Conservation (phyloP, 2,329 filamentous ascomycete species). For the Neoscytalidium dimidiatum region DNA sequence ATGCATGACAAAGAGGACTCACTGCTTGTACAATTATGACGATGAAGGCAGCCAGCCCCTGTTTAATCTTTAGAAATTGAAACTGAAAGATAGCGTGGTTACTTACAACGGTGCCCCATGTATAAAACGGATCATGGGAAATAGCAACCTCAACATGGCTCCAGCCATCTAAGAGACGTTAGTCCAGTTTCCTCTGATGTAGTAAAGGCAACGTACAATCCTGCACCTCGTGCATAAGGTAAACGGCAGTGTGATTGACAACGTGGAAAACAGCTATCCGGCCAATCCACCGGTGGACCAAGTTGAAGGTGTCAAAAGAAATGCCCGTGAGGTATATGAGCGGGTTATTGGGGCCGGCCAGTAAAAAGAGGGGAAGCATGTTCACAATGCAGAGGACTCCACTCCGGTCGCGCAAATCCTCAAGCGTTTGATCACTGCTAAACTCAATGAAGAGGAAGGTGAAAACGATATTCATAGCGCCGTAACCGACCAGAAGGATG, state of each 20-base stretch:
- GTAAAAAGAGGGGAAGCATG: constrained; percentile 68
- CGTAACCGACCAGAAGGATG: too few species aligned
- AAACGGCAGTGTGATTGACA: constrained; percentile 66
- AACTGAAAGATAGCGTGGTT: not conserved
- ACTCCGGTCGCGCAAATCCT: too few species aligned
- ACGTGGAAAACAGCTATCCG: constrained; percentile 74
- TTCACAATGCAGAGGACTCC: too few species aligned
- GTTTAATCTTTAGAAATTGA: constrained; percentile 16
- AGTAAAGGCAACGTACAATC: constrained; percentile 52
- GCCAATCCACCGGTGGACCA: constrained; percentile 79
- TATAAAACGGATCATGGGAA: constrained; percentile 51
- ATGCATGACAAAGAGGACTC: constrained; percentile 72
- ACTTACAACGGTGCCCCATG: constrained; percentile 65
- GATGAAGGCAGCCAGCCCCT: constrained; percentile 63
- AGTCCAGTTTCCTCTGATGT: too few species aligned
- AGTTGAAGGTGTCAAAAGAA: constrained; percentile 80
- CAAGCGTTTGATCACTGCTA: too few species aligned
- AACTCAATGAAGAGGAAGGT: too few species aligned
- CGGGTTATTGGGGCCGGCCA: constrained; percentile 77
- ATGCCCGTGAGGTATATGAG: constrained; percentile 71
- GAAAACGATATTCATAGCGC: too few species aligned
- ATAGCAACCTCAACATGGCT: too few species aligned
- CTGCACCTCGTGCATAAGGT: constrained; percentile 49
- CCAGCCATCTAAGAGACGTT: too few species aligned
- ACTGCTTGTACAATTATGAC: constrained; percentile 68